phyloP scores from a whole-genome alignment of 768 basidiomycete species.

The Pleurotus cornucopiae region DNA sequence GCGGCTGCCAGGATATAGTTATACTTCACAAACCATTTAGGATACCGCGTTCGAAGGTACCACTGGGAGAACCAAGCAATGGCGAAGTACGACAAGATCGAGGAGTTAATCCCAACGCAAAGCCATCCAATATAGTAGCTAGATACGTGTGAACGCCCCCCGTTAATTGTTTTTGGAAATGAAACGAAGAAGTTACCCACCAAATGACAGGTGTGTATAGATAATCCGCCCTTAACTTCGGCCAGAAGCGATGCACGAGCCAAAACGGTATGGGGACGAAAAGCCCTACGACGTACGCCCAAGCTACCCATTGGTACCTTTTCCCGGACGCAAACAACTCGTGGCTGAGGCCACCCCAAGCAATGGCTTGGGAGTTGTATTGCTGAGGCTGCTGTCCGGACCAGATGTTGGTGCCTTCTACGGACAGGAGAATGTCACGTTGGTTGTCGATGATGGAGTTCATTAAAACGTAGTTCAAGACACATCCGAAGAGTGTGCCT shows the following conservation, averaged over 20 bases:
- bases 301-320: conserved; percentile 46
- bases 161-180: not conserved
- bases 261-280: conserved; percentile 52
- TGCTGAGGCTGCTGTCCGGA: conserved; percentile 44
- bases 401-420: conserved; percentile 55
- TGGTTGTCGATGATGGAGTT: conserved; percentile 52
- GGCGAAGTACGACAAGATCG: conserved; percentile 33
- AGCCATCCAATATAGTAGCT: conserved; percentile 48
- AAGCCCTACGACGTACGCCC: conserved; percentile 44
- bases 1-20: conserved; percentile 37
- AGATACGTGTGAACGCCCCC: not conserved
- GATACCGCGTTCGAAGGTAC: conserved; percentile 39
- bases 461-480: conserved; percentile 54
- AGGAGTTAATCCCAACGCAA: conserved; percentile 47
- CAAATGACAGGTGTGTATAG: conserved; percentile 44
- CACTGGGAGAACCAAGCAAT: conserved; percentile 44
- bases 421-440: conserved; percentile 44
- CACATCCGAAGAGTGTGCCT: conserved; percentile 44
- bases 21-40: conserved; percentile 43
- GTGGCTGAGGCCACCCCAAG: conserved; percentile 46
- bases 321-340: conserved; percentile 38
- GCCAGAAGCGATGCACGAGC: conserved; percentile 39
- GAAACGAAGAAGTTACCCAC: conserved; percentile 17
- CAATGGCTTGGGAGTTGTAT: conserved; percentile 48
- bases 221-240: conserved; percentile 40